These are phyloP conservation scores for Polygonum aviculare DNA, from an alignment of 148 eudicot species.

Conservation along the genomic window DNA sequence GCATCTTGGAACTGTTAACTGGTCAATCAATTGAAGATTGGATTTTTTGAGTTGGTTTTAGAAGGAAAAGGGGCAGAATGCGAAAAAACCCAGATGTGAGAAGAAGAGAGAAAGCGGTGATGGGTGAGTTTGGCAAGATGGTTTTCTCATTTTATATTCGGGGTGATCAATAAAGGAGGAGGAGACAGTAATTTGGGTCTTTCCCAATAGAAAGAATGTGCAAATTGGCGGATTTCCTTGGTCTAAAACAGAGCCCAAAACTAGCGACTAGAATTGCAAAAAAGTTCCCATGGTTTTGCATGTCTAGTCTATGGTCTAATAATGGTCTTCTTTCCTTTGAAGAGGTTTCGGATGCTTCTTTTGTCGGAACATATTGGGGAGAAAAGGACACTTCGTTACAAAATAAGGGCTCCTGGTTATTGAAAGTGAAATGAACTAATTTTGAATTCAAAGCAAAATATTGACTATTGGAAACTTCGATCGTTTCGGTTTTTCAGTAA, in stretches of 20 bases:
- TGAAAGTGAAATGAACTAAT: no score
- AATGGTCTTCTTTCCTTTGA: neutral
- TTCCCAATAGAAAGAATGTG: neutral
- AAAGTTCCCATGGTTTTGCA: neutral
- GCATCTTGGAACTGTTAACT: neutral
- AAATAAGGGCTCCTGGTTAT: no score
- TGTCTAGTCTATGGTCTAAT: constrained; percentile 5
- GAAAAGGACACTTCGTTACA: no score
- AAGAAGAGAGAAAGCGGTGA: neutral
- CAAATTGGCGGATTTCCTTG: neutral
- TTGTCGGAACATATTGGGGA: no score
- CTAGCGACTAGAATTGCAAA: neutral
- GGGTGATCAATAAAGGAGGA: neutral
- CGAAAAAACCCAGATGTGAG: constrained; percentile 2
- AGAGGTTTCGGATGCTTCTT: no score
- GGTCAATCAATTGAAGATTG: neutral
- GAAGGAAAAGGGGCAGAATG: neutral
- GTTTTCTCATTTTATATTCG: neutral
- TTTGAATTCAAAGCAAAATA: no score
- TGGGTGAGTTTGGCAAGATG: neutral
- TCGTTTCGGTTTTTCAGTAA: no score
- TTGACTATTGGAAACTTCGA: no score
- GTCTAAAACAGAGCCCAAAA: neutral
- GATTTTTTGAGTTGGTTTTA: neutral
- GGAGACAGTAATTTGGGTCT: neutral